A percentile compares a stretch with the other conserved stretches of the same genome.
These are phyloP conservation scores for Colletotrichum spinosum DNA, from an alignment of 2,329 filamentous ascomycete species.

Conservation along the genomic window DNA sequence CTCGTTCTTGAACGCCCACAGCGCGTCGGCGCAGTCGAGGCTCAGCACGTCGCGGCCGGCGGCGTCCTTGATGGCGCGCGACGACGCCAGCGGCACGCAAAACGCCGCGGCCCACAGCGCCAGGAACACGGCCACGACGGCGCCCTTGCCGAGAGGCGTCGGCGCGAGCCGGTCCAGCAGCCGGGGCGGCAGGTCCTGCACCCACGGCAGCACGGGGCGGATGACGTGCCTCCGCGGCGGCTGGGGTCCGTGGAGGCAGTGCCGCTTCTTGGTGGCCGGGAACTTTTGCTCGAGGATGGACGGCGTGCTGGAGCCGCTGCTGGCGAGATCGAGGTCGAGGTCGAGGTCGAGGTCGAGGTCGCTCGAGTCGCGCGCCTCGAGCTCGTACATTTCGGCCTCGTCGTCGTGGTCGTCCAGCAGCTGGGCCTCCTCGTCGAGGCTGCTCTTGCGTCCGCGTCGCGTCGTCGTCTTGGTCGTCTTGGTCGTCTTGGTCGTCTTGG, in stretches of 20 bases:
- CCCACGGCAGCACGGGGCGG: slow-evolving; percentile 23
- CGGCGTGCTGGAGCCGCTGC: slow-evolving; percentile 23
- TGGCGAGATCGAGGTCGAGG: not conserved
- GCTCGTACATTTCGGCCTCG: slow-evolving; percentile 27
- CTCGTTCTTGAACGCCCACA: slow-evolving; percentile 33
- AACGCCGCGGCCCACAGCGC: slow-evolving; percentile 25
- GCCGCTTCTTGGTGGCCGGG: slow-evolving; percentile 23
- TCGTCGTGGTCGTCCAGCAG: slow-evolving; percentile 4
- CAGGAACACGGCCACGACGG: slow-evolving; percentile 27
- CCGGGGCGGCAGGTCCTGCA: slow-evolving; percentile 24
- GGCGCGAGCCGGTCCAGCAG: slow-evolving; percentile 26
- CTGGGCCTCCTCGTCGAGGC: slow-evolving; percentile 30
- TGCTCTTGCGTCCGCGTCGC: not conserved
- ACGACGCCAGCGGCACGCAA: slow-evolving; percentile 22
- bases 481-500: not conserved
- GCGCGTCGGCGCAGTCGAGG: slow-evolving; percentile 25
- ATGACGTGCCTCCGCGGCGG: slow-evolving; percentile 24
- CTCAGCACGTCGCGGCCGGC: slow-evolving; percentile 15
- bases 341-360: not conserved
- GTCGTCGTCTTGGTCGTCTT: not conserved
- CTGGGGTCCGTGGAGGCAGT: slow-evolving; percentile 29
- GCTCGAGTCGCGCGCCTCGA: slow-evolving; percentile 9
- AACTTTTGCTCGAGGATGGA: slow-evolving; percentile 29
- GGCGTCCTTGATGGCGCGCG: slow-evolving; percentile 16
- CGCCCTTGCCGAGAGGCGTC: slow-evolving; percentile 25